Evolutionary conservation across 306 rosid genomes (phyloP).

Genomic region (Cajanus cajan): DNA sequence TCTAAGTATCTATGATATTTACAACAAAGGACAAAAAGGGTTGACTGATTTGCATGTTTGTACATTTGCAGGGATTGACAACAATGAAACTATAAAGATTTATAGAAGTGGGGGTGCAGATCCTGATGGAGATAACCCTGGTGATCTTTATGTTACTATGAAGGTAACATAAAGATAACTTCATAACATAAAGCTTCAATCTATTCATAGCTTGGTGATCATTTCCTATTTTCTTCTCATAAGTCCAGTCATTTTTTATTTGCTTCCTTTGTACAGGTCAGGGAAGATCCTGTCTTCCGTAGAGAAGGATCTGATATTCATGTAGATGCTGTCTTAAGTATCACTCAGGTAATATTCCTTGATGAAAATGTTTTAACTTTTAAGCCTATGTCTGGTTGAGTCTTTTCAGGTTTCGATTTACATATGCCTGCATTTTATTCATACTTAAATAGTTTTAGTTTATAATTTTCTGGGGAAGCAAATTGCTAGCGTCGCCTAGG

Average conservation of each 20-base stretch:
- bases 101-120: constrained; percentile 84
- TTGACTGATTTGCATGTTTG: constrained; percentile 15
- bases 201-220: background rate
- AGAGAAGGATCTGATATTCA: constrained; percentile 92
- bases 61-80: constrained; percentile 69
- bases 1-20: too few species aligned
- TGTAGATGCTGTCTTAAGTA: constrained; percentile 77
- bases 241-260: background rate
- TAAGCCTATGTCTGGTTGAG: background rate
- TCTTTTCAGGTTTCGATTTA: background rate
- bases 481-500: background rate
- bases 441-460: background rate
- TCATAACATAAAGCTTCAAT: too few species aligned
- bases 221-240: background rate
- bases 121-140: constrained; percentile 84
- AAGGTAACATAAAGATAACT: too few species aligned
- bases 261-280: constrained; percentile 50
- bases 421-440: background rate
- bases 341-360: constrained; percentile 67
- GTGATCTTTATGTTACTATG: constrained; percentile 79
- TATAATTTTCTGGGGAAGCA: constrained; percentile 8
- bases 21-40: too few species aligned
- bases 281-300: constrained; percentile 90
- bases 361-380: background rate
- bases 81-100: constrained; percentile 66